Conservation (phyloP, 192 early-diverging fungal species). For the Gonapodya prolifera region DNA sequence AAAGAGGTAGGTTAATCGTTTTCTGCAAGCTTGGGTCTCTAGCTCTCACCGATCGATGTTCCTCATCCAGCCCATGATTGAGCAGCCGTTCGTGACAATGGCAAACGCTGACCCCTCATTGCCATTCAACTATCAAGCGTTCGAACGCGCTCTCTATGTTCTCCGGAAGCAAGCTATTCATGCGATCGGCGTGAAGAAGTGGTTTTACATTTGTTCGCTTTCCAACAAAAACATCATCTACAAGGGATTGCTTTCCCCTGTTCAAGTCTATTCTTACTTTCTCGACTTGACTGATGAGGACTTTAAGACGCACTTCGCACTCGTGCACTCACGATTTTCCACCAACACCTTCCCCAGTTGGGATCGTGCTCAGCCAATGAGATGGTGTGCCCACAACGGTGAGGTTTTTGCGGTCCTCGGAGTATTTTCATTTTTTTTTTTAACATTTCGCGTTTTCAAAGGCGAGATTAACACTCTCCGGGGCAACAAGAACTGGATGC, state of each 20-base stretch:
- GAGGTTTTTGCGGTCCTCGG: constrained; percentile 11
- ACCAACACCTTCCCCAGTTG: constrained; percentile 99
- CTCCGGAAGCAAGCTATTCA: constrained; percentile 84
- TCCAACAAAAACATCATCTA: constrained; percentile 88
- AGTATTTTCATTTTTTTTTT: not conserved
- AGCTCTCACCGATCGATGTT: not conserved
- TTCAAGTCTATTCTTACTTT: constrained; percentile 89
- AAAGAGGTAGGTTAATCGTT: constrained; percentile 39
- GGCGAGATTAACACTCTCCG: constrained; percentile 97
- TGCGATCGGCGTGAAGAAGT: constrained; percentile 69
- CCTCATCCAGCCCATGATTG: constrained; percentile 48
- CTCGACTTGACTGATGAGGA: constrained; percentile 70
- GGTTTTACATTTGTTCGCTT: constrained; percentile 96
- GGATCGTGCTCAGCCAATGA: constrained; percentile 98
- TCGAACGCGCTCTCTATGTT: constrained; percentile 78
- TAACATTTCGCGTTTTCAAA: constrained; percentile 11
- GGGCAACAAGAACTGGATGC: constrained; percentile 99
- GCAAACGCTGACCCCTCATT: constrained; percentile 8
- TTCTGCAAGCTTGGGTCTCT: not conserved
- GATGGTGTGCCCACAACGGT: constrained; percentile 98
- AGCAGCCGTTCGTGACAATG: constrained; percentile 81
- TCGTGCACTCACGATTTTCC: constrained; percentile 97
- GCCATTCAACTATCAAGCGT: constrained; percentile 31
- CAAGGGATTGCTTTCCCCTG: constrained; percentile 92
- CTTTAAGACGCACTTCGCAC: constrained; percentile 83